Evolutionary conservation across 306 rosid genomes (phyloP), one percentile per base, ranked within the genome.

Genomic region (Quillaja saponaria): DNA sequence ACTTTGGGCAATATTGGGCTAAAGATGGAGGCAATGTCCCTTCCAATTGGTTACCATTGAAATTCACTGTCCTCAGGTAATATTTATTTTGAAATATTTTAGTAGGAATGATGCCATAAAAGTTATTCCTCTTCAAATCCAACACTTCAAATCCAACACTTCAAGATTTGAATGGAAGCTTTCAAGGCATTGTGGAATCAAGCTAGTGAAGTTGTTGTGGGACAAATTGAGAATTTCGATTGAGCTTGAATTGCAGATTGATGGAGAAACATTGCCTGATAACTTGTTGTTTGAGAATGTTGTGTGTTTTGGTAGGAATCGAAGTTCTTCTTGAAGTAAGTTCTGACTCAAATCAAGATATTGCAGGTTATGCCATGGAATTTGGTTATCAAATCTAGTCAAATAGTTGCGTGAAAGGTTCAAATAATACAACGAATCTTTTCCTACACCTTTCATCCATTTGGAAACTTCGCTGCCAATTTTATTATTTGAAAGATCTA

Each of bases 41-140:
- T 25, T 25, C 3, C 31, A 25, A 25, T 4, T 25, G 31, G 31
- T 25, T 25, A 4, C 31, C 31, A 25, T 25, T 25, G 31, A 25
- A 4, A 25, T 25, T 25, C 31, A 25, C 0, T 67, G 39, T 38
- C 90, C 84, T 33, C 67, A 46, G 21, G 78, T 17, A 6, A 0
- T 3, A 49, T 67, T 73, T 39, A 0, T 6, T 9, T 21, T 12
- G 0, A 65, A 13, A 34, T 66, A 66, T 0, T 0, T n/a, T 2
- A 25, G 0, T 0, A 7, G 77, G 82, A 2, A 82, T 10, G 6
- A 33, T 45, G 6, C 87, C 84, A 0, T 15, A 4, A 45, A 82
- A 67, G 6, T 21, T 65, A 31, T 81, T 81, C 8, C 1, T 58
- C 13, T 52, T 73, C 14, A 82, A 1, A 61, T 78, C 81, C 57